Evolutionary conservation across 371 early-diverging fungal species (phyloP).

Genomic region (Parasitella parasitica): DNA sequence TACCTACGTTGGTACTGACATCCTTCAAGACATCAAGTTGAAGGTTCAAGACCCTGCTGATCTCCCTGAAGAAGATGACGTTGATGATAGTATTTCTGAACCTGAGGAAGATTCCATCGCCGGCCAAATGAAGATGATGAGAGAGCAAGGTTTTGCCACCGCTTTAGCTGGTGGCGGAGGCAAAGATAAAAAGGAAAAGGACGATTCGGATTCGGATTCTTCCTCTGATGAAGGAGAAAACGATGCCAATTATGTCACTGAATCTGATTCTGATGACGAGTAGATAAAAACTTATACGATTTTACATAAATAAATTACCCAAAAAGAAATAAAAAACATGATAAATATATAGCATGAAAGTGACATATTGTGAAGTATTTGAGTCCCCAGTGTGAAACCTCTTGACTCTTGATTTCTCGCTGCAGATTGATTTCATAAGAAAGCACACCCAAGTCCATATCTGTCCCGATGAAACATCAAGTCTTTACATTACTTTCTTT

Average conservation of each 20-base stretch:
- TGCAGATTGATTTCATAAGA: too few relatives aligned
- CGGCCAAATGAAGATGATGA: conserved; percentile 86
- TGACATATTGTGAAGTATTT: too few relatives aligned
- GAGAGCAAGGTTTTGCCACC: conserved; percentile 69
- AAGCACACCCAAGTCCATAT: too few relatives aligned
- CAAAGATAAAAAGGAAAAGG: conserved; percentile 27
- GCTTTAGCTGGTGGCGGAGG: conserved; percentile 60
- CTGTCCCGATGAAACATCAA: too few relatives aligned
- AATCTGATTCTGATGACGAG: conserved; percentile 25
- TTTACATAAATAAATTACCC: background rate
- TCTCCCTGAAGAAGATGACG: conserved; percentile 70
- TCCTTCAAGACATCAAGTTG: conserved; percentile 73
- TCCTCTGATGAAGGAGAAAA: conserved; percentile 20
- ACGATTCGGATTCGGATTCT: conserved; percentile 31
- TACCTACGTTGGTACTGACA: conserved; percentile 82
- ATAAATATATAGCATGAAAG: background rate
- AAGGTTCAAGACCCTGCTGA: conserved; percentile 67
- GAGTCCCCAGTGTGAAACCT: too few relatives aligned
- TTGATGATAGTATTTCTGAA: conserved; percentile 94
- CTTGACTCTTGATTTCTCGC: too few relatives aligned
- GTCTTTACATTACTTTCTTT: too few relatives aligned
- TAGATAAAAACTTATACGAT: background rate
- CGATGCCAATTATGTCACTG: conserved; percentile 31
- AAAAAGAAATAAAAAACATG: background rate
- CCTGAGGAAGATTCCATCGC: conserved; percentile 95